Evolutionary conservation across 129 eudicot species (phyloP), one percentile per base, ranked within the genome.

Genomic region (Flaveria bidentis): DNA sequence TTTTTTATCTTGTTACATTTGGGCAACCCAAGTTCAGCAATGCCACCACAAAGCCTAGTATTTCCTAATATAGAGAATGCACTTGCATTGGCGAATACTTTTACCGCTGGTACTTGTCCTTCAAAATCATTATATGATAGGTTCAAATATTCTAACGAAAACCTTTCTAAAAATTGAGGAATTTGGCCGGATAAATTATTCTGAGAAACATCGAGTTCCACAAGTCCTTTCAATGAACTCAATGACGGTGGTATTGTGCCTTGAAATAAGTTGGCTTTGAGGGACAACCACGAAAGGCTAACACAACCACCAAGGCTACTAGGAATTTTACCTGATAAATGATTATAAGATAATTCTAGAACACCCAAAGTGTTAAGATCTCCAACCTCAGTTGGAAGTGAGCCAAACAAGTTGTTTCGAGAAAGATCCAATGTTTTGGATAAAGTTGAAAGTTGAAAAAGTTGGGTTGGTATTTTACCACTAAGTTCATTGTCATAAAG

Each of bases 241-340:
- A 72, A n/a, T 52, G 76, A 74, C 50, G 26, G 47, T 58, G 71
- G 76, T 51, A 71, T 28, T 49, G 13, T 16, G n/a, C 76, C 64
- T 28, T 52, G 65, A 72, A 72, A 72, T 9, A 72, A 71, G 64
- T 71, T 71, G 0, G 26, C 63, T 8, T 50, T 4, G 15, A 71
- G 39, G 13, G n/a, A 50, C 15, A 70, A 50, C 22, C 16, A 9
- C 15, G 14, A 18, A 39, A 33, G 68, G 39, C 68, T 33, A 33
- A 10, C 16, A 26, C 68, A 73, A 12, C 11, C 55, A 36, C 55
- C 55, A 36, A 74, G 69, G 42, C 58, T 58, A 44, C 22, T 60
- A 41, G 78, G 69, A 44, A 42, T 47, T n/a, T 16, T 36, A 62
- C 79, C 71, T 46, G 79, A 45, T 47, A 75, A 49, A 4, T 62